Conservation (phyloP, 139 green algal species). For the Coelastrella sp. region DNA sequence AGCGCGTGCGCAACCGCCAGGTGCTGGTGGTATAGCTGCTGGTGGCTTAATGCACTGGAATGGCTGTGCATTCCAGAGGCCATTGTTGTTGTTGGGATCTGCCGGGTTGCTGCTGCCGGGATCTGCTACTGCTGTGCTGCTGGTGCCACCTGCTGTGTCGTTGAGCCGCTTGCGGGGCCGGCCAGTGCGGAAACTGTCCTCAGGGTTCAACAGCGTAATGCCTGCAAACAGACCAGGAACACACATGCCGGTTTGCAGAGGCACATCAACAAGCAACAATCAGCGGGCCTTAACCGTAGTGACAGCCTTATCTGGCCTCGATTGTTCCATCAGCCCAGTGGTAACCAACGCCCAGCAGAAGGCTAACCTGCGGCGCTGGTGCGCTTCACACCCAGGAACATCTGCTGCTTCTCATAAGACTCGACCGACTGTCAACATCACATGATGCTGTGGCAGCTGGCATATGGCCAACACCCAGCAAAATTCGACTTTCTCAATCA, state of each 20-base stretch:
- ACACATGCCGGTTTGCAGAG: no score
- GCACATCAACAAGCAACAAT: no score
- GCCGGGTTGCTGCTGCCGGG: neutral
- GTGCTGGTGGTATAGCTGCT: constrained; percentile 61
- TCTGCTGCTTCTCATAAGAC: no score
- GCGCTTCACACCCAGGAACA: no score
- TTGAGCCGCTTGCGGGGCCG: constrained; percentile 36
- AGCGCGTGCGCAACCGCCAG: constrained; percentile 72
- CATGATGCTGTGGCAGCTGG: no score
- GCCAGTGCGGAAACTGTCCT: neutral
- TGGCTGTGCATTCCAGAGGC: constrained; percentile 85
- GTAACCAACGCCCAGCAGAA: no score
- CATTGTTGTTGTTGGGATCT: constrained; percentile 37
- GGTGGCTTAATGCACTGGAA: constrained; percentile 67
- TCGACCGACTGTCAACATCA: no score
- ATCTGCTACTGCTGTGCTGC: constrained; percentile 20
- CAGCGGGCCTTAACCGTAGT: no score
- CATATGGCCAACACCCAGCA: no score
- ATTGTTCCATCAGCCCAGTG: no score
- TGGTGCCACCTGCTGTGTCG: constrained; percentile 49
- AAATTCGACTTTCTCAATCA: neutral
- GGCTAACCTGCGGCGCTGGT: no score
- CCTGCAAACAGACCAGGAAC: constrained; percentile 29
- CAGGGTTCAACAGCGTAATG: constrained; percentile 31
- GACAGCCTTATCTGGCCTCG: no score